Evolutionary conservation across 1,139 yeast species (phyloP), one percentile per base, ranked within the genome.

Genomic region (Yamadazyma dushanensis): DNA sequence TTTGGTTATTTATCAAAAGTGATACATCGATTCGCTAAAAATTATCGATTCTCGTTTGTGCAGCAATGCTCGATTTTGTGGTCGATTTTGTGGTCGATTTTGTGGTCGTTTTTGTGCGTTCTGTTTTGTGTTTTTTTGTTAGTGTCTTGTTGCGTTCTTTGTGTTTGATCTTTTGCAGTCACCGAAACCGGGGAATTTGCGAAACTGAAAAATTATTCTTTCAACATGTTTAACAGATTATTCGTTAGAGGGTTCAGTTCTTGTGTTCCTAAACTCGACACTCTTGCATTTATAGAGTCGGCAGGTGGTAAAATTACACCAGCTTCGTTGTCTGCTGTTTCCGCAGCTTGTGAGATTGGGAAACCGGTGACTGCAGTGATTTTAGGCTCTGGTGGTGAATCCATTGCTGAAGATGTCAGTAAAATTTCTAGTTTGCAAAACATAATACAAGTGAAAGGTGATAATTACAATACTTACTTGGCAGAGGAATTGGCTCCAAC

Each of bases 281-380:
- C 96, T 0, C 71, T 90, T 51, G 83, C 94, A 1, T 77, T 86
- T 47, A 63, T 89, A 31, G 97, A 89, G 61, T 68, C 80, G 30
- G 50, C 62, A 10, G 80, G 80, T 11, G 51, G 67, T 4, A 56
- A 60, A 36, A 63, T 86, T 36, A 63, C 83, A 1, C 78, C 94
- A 3, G 78, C 86, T 2, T 78, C 96, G 3, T 70, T 86, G 41
- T 77, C 84, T 5, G 64, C 85, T 3, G 54, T 84, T 24, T 63
- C 73, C 8, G 92, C 92, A 5, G 89, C 92, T n/a, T 54, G 56
- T 29, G 68, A 73, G 43, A 49, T 83, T 26, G 83, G 84, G 7
- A 72, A 80, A 50, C 87, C 88, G 33, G 66, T 83, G 19, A 74
- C 79, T 15, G 88, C 83, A 2, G 53, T 83, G 15, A 51, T 82